Percentiles rank a stretch among this genome's conserved stretches.
Conservation (phyloP, 2,329 filamentous ascomycete genomes). For the Aureobasidium namibiae region DNA sequence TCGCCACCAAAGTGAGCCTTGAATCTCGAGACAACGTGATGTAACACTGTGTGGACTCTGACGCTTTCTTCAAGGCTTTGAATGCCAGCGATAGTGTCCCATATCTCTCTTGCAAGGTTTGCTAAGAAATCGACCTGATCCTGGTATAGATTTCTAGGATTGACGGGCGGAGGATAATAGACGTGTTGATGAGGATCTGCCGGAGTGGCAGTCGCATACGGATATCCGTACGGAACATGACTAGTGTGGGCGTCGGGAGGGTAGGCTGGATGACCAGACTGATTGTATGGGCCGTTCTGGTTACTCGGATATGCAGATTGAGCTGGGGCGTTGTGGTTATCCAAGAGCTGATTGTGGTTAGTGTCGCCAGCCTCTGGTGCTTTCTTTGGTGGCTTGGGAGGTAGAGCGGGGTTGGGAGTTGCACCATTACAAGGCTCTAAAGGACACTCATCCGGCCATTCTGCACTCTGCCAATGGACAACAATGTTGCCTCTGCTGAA, state of each 20-base stretch:
- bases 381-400: not conserved
- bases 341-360: not conserved
- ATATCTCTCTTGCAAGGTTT: slow-evolving; percentile 51
- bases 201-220: not conserved
- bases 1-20: slow-evolving; percentile 48
- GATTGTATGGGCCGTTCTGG: not conserved
- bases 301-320: not conserved
- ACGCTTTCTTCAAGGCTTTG: slow-evolving; percentile 55
- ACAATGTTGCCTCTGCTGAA: slow-evolving; percentile 65
- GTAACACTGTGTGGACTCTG: slow-evolving; percentile 55
- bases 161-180: not conserved
- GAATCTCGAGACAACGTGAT: slow-evolving; percentile 54
- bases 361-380: not conserved
- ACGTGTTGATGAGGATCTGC: not conserved
- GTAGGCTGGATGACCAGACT: not conserved
- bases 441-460: slow-evolving; percentile 70
- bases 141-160: not conserved
- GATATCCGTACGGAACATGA: not conserved
- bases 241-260: not conserved
- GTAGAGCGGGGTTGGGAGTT: not conserved
- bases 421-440: slow-evolving; percentile 41
- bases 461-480: slow-evolving; percentile 66
- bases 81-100: slow-evolving; percentile 52
- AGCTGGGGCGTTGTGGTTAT: not conserved
- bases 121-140: slow-evolving; percentile 32